phyloP scores from a whole-genome alignment of 345 rosid genomes.

The Ailanthus altissimus region DNA sequence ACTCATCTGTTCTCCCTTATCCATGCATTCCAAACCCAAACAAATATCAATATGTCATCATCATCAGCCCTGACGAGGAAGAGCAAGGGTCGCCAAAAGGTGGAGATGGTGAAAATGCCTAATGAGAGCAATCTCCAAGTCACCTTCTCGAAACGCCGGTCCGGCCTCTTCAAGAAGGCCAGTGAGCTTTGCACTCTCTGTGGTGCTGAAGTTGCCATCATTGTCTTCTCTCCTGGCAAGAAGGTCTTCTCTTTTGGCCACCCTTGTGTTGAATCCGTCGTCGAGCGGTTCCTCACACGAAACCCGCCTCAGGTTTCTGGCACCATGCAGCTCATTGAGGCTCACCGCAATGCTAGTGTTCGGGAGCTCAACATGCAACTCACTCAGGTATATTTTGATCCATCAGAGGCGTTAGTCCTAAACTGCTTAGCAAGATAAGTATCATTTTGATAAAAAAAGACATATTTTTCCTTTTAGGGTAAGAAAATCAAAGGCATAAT shows the following conservation, averaged over 20 bases:
- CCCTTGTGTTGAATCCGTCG: slow-evolving; percentile 34
- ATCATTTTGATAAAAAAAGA: no score
- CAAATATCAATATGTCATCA: neutral
- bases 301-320: slow-evolving; percentile 25
- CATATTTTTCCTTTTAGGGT: neutral
- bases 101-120: slow-evolving; percentile 41
- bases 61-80: slow-evolving; percentile 24
- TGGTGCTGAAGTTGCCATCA: slow-evolving; percentile 39
- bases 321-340: slow-evolving; percentile 45
- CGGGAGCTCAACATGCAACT: slow-evolving; percentile 55
- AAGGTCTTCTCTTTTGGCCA: slow-evolving; percentile 40
- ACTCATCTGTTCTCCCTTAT: neutral
- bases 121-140: slow-evolving; percentile 39
- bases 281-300: slow-evolving; percentile 28
- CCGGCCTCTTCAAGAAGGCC: slow-evolving; percentile 45
- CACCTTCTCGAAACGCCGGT: slow-evolving; percentile 43
- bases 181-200: slow-evolving; percentile 43
- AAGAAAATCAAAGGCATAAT: neutral
- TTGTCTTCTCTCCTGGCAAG: slow-evolving; percentile 39
- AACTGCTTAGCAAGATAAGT: no score
- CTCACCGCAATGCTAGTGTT: slow-evolving; percentile 40
- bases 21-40: neutral
- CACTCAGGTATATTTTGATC: slow-evolving; percentile 31
- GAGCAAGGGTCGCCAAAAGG: slow-evolving; percentile 38
- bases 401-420: no score